Conservation (phyloP, 805 yeast species). For the Candida jianshihensis region DNA sequence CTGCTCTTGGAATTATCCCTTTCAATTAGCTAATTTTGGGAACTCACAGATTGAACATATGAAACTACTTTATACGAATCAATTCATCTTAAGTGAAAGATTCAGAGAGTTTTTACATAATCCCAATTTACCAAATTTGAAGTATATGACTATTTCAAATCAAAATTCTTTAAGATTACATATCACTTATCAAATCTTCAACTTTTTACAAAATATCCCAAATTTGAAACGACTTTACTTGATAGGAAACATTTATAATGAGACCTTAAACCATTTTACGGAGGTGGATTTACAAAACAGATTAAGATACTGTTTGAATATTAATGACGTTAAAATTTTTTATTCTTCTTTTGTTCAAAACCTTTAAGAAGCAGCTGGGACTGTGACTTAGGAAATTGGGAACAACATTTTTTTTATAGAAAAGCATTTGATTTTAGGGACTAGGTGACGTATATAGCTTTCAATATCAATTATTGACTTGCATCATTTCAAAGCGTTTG, state of each 20-base stretch:
- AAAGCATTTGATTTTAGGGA: too few relatives aligned
- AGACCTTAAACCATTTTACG: constrained; percentile 25
- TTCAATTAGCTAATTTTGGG: constrained; percentile 30
- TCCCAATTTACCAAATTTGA: constrained; percentile 22
- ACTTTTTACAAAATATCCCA: constrained; percentile 26
- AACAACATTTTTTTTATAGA: too few relatives aligned
- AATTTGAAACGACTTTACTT: constrained; percentile 22
- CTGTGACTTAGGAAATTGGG: too few relatives aligned
- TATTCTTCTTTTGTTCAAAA: constrained; percentile 26
- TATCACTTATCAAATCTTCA: constrained; percentile 25
- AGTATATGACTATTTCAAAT: constrained; percentile 24
- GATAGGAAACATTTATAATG: constrained; percentile 28
- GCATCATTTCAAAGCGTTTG: too few relatives aligned
- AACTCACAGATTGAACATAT: constrained; percentile 18
- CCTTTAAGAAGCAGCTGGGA: neutral
- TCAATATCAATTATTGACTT: too few relatives aligned
- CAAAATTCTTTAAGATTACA: constrained; percentile 23
- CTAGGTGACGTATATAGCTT: too few relatives aligned
- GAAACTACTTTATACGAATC: constrained; percentile 22
- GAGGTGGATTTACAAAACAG: constrained; percentile 22
- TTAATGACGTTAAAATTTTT: constrained; percentile 26
- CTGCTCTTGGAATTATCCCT: constrained; percentile 56
- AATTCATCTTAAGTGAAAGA: constrained; percentile 30
- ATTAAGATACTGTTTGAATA: constrained; percentile 19
- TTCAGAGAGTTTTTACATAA: constrained; percentile 25